phyloP scores from a whole-genome alignment of 73 alveolate genomes.

The Paramecium pentaurelia region DNA sequence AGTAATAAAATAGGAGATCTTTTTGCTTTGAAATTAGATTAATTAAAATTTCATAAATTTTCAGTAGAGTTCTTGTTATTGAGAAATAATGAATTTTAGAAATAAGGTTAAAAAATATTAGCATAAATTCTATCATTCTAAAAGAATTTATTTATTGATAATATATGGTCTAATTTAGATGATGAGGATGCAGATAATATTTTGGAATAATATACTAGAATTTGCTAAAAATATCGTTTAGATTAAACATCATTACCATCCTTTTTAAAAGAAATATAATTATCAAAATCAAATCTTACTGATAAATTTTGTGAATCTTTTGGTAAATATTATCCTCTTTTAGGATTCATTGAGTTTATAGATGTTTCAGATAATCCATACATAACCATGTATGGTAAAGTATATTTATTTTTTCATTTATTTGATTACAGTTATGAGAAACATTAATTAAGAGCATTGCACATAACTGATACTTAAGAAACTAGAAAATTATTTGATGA shows the following conservation, averaged over 20 bases:
- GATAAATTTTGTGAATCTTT: conserved; percentile 27
- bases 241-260: background rate
- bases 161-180: background rate
- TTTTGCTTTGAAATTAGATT: background rate
- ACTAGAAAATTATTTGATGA: conserved; percentile 11
- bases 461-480: background rate
- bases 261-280: conserved; percentile 14
- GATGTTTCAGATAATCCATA: conserved; percentile 22
- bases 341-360: background rate
- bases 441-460: background rate
- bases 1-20: background rate
- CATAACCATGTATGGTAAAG: conserved; percentile 16
- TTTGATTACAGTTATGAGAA: conserved; percentile 24
- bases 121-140: background rate
- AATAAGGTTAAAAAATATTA: background rate
- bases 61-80: background rate
- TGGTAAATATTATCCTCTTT: background rate
- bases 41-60: background rate
- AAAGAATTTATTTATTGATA: background rate
- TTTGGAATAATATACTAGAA: background rate
- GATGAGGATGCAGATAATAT: background rate
- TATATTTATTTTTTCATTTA: conserved; percentile 16
- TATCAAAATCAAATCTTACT: background rate
- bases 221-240: background rate
- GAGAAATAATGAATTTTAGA: background rate